phyloP scores from a whole-genome alignment of 2,329 filamentous ascomycete species.

The Xylaria sp. region DNA sequence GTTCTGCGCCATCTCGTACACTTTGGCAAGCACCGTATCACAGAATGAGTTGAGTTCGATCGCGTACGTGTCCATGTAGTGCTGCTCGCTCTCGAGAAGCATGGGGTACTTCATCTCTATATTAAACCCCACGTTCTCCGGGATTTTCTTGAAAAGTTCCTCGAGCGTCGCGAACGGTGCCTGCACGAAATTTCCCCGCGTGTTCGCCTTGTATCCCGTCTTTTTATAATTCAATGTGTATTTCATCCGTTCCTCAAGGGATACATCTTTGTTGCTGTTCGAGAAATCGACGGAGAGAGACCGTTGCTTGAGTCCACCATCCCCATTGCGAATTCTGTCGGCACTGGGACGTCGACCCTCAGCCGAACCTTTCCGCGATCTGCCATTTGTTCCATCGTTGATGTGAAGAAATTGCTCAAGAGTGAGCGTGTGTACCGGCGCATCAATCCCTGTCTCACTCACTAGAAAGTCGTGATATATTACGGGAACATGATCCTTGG shows the following conservation, averaged over 20 bases:
- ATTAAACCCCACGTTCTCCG: constrained; percentile 89
- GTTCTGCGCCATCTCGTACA: constrained; percentile 83
- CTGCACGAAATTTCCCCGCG: constrained; percentile 92
- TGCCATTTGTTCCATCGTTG: constrained; percentile 67
- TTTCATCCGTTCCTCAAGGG: constrained; percentile 86
- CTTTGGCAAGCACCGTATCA: constrained; percentile 88
- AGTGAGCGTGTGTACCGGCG: constrained; percentile 93
- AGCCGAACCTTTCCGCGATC: constrained; percentile 44
- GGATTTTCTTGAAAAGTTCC: constrained; percentile 88
- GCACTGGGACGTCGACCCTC: constrained; percentile 44
- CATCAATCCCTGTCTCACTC: constrained; percentile 96
- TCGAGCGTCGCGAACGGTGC: constrained; percentile 95
- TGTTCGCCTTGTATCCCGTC: constrained; percentile 96
- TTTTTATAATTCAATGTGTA: constrained; percentile 94
- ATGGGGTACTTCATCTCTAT: constrained; percentile 99
- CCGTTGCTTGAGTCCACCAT: constrained; percentile 54
- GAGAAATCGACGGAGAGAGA: constrained; percentile 65
- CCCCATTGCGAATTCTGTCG: constrained; percentile 48
- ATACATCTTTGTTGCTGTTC: constrained; percentile 52
- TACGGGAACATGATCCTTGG: constrained; percentile 98
- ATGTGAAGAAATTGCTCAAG: constrained; percentile 95
- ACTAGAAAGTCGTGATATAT: constrained; percentile 99
- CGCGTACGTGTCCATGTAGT: constrained; percentile 96
- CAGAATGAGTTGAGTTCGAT: constrained; percentile 97
- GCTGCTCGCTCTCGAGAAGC: constrained; percentile 93